Evolutionary conservation across 2,329 filamentous ascomycete genomes (phyloP).

Genomic region (Aureobasidium leucospermi): DNA sequence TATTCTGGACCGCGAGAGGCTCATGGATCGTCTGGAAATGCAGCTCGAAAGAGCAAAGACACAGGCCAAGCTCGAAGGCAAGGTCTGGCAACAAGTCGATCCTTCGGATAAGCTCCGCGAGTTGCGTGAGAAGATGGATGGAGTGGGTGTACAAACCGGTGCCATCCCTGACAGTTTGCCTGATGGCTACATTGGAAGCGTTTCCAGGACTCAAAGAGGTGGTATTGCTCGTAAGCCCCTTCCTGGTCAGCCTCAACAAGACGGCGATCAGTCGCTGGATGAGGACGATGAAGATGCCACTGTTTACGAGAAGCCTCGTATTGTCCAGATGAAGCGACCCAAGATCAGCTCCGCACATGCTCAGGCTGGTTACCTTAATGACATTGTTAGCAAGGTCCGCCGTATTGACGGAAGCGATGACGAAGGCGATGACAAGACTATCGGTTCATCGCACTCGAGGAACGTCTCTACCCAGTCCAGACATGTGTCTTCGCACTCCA

Average conservation of each 20-base stretch:
- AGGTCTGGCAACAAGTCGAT: slow-evolving; percentile 74
- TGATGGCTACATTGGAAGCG: slow-evolving; percentile 16
- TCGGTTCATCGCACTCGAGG: slow-evolving; percentile 62
- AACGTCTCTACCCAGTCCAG: slow-evolving; percentile 41
- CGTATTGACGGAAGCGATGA: slow-evolving; percentile 66
- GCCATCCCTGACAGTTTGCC: not conserved
- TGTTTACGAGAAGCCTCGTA: slow-evolving; percentile 68
- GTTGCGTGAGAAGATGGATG: slow-evolving; percentile 91
- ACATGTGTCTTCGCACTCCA: not conserved
- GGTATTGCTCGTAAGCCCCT: slow-evolving; percentile 31
- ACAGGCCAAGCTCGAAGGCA: slow-evolving; percentile 92
- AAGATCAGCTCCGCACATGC: slow-evolving; percentile 44
- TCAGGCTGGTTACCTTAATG: slow-evolving; percentile 52
- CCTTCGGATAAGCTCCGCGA: slow-evolving; percentile 89
- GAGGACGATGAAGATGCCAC: slow-evolving; percentile 54
- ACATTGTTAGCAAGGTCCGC: slow-evolving; percentile 59
- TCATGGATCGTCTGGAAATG: slow-evolving; percentile 91
- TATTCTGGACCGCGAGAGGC: slow-evolving; percentile 82
- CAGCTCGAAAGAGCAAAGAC: slow-evolving; percentile 96
- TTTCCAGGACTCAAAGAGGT: slow-evolving; percentile 33
- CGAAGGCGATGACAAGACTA: slow-evolving; percentile 63
- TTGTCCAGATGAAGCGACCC: slow-evolving; percentile 73
- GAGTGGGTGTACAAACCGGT: slow-evolving; percentile 20
- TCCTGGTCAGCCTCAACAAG: slow-evolving; percentile 29
- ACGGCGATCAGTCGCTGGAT: slow-evolving; percentile 42